Evolutionary conservation across 345 rosid species (phyloP), one percentile per base, ranked within the genome.

Genomic region (Turritis glabra): DNA sequence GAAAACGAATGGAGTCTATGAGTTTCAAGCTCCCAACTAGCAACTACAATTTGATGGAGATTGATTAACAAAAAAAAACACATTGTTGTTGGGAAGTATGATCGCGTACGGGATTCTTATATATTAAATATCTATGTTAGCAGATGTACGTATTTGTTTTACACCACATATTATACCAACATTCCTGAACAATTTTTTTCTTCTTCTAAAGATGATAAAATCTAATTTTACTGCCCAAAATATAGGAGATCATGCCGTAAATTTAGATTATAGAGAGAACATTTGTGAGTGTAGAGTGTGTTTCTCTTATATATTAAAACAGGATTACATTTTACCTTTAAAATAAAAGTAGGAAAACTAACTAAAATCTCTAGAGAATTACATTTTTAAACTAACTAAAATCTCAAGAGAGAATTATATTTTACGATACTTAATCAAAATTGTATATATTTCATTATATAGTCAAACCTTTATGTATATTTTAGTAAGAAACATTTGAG

Each of bases 21-120:
- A 57, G 44, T 74, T 67, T 58, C 53, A 53, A 59, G 19, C 79
- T 58, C 67, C 67, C 73, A 75, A 75, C 79, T 50, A 48, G 67
- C 11, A 66, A 74, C 73, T 47, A 57, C 66, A 33, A 58, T 67
- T 50, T 59, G 44, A 57, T 75, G 38, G 48, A 25, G 50, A 73
- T 22, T 55, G 58, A 44, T 48, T 26, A 13, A 47, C 44, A 19
- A 66, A 55, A 66, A 38, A 12, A 47, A 50, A 25, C 22, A 48
- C 19, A 40, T 52, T 67, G 51, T 46, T 35, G 77, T 67, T 48
- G 61, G 35, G 13, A 58, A 35, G 60, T 19, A 43, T 67, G 67
- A 47, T 26, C 30, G 8, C 50, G 29, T 44, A 66, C 73, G 40
- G 32, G 10, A 17, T 13, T 29, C 23, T 23, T 29, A 7, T 46